Evolutionary conservation across 2,329 filamentous ascomycete genomes (phyloP).

Genomic region (Colletotrichum sp.): DNA sequence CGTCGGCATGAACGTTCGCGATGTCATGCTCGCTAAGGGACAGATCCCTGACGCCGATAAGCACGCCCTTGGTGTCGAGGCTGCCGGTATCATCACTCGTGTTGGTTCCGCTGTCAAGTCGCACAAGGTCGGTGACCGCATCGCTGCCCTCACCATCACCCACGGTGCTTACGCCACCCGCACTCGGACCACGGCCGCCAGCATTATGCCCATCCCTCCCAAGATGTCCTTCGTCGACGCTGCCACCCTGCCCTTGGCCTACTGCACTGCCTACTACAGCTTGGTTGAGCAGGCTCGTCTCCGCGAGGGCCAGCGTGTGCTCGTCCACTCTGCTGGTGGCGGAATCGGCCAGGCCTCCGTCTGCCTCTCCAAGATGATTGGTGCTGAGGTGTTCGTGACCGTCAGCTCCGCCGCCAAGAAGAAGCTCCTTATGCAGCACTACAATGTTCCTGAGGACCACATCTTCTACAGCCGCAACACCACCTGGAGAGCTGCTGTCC

Average conservation of each 20-base stretch:
- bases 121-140: slow-evolving; percentile 34
- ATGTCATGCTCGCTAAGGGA: slow-evolving; percentile 48
- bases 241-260: slow-evolving; percentile 33
- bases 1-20: slow-evolving; percentile 50
- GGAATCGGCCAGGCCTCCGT: slow-evolving; percentile 42
- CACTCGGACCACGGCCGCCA: slow-evolving; percentile 22
- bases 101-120: slow-evolving; percentile 31
- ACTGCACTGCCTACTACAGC: slow-evolving; percentile 37
- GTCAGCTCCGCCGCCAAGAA: slow-evolving; percentile 33
- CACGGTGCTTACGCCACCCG: slow-evolving; percentile 25
- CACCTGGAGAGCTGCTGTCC: slow-evolving; percentile 34
- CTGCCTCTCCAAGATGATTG: slow-evolving; percentile 30
- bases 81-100: slow-evolving; percentile 35
- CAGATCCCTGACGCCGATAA: slow-evolving; percentile 35
- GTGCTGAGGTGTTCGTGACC: slow-evolving; percentile 37
- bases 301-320: slow-evolving; percentile 30
- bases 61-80: slow-evolving; percentile 32
- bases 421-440: slow-evolving; percentile 30
- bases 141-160: slow-evolving; percentile 24
- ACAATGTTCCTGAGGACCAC: slow-evolving; percentile 28
- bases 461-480: slow-evolving; percentile 32
- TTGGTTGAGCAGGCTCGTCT: slow-evolving; percentile 36
- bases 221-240: slow-evolving; percentile 41
- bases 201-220: slow-evolving; percentile 39
- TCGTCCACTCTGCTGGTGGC: slow-evolving; percentile 42